These are phyloP conservation scores for Dalbergia cultrata DNA, from an alignment of 306 rosid genomes.

Conservation along the genomic window DNA sequence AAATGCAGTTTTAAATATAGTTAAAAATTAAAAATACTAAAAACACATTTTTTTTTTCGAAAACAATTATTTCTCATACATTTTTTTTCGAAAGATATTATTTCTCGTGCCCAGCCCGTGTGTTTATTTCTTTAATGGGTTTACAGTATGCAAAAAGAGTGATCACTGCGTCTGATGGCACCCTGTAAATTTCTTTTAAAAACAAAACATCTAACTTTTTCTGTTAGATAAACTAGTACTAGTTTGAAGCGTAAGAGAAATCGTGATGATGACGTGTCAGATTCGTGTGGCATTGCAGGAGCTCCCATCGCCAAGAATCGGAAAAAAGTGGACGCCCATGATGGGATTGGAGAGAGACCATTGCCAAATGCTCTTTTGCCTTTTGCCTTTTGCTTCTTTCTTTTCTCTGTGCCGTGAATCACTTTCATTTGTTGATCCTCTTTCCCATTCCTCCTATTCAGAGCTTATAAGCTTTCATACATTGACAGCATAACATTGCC, in stretches of 20 bases:
- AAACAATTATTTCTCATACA: too few relatives aligned
- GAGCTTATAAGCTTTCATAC: neutral
- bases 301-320: neutral
- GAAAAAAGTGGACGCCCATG: neutral
- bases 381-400: neutral
- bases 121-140: too few relatives aligned
- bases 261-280: neutral
- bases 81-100: too few relatives aligned
- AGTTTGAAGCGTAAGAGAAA: neutral
- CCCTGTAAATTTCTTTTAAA: too few relatives aligned
- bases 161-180: too few relatives aligned
- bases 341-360: neutral
- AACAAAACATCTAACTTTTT: too few relatives aligned
- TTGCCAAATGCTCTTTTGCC: neutral
- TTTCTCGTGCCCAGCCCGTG: too few relatives aligned
- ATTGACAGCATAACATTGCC: neutral
- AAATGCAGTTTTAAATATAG: too few relatives aligned
- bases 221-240: too few relatives aligned
- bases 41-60: too few relatives aligned
- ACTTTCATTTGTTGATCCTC: neutral
- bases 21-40: too few relatives aligned
- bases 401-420: neutral
- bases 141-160: too few relatives aligned
- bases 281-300: slow-evolving; percentile 3
- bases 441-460: neutral